A percentile compares a stretch with the other conserved stretches of the same genome.
Conservation (phyloP, 83 land plant species). For the Larix sibirica region DNA sequence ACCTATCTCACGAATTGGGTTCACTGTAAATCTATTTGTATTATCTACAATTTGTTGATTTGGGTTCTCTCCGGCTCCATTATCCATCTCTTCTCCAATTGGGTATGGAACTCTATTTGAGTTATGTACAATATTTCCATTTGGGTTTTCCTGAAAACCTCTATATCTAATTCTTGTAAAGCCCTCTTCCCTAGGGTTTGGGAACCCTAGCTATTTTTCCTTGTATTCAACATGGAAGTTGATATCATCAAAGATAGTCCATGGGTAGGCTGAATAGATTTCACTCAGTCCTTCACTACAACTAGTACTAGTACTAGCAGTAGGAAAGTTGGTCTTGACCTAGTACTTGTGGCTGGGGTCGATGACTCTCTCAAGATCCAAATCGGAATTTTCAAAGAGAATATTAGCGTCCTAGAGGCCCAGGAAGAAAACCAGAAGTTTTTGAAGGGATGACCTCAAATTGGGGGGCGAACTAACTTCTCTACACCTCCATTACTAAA, state of each 20-base stretch:
- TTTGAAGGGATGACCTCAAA: constrained; percentile 77
- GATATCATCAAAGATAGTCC: constrained; percentile 69
- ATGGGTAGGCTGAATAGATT: constrained; percentile 3
- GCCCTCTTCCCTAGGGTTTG: neutral
- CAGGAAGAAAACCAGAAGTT: constrained; percentile 88
- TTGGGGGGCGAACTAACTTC: no score
- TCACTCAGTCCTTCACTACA: constrained; percentile 4
- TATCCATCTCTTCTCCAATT: neutral
- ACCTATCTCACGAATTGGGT: no score
- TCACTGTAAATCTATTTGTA: no score
- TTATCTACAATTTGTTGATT: neutral
- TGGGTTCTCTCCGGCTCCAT: neutral
- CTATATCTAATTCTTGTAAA: neutral
- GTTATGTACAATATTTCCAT: neutral
- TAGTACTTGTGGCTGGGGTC: constrained; percentile 47
- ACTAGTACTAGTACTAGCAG: neutral
- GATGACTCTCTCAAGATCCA: constrained; percentile 80
- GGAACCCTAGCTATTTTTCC: neutral
- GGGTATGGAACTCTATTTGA: constrained; percentile 10
- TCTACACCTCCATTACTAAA: no score
- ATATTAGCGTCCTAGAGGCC: constrained; percentile 88
- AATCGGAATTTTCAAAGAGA: constrained; percentile 81
- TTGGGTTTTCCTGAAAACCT: neutral
- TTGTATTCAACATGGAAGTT: constrained; percentile 45
- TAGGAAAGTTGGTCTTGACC: neutral